Base-by-base conservation (phyloP, 1,284 basidiomycete genomes). In the Boletus subluridellus region DNA sequence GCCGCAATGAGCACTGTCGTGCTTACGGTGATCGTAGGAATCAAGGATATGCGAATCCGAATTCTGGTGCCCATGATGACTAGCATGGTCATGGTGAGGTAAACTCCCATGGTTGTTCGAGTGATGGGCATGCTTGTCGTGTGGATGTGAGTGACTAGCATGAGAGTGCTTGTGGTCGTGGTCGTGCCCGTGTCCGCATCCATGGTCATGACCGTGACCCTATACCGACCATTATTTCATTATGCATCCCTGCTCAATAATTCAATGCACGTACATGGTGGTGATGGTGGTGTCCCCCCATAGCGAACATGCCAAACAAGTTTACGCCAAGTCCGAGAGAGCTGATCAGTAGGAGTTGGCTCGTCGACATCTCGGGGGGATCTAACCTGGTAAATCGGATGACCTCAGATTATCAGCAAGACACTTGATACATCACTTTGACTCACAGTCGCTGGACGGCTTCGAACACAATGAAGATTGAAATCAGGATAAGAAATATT, bases 241-340 rank as follows among this genome's bases (percentile, higher is more conserved):
- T 8, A 49, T 2, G 26, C 1, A 57, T 45, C 49, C 21, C 11
- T 30, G 12, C 11, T 49, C n/a, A 24, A 26, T 21, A 26, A 46
- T 42, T 50, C 17, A 52, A 50, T 47, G 51, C 39, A 78, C 82
- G 41, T 72, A 89, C 86, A 76, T 94, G 92, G 73, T 94, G 92
- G 72, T 94, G 92, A 72, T 94, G 92, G 71, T 93, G 91, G 74
- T 95, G 93, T 3, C 93, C 93, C 8, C 97, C 97, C 80, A 97
- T 99, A 1, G 97, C 97, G 74, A 95, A 95, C 95, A 99, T 98
- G 35, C 97, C 97, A 68, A 98, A 98, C 34, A 99, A 75, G 73
- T 99, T 99, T 58, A 99, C 95, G 1, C 80, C 91, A 11, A 99
- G 77, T 2, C 97, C 97, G 39, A 98, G 76, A 2, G 86, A 84